Conservation (phyloP, 2,329 filamentous ascomycete genomes). For the Colletotrichum scovillei region DNA sequence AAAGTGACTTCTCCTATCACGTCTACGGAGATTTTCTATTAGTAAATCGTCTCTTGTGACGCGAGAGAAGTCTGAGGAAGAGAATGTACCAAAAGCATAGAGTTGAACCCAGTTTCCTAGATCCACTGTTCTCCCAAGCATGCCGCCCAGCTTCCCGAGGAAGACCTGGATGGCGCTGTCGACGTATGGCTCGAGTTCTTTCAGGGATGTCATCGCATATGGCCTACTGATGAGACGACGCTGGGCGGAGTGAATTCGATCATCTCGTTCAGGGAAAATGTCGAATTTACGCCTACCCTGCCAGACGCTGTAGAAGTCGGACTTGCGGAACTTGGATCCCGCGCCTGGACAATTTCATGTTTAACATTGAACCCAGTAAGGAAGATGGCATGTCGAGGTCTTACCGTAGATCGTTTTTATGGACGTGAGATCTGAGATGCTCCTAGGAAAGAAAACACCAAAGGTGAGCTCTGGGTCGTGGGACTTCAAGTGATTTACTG, state of each 20-base stretch:
- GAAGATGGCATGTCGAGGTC: not conserved
- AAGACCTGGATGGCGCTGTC: constrained; percentile 11
- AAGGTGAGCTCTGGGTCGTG: not conserved
- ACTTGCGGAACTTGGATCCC: constrained; percentile 24
- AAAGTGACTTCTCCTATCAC: constrained; percentile 21
- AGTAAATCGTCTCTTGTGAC: not conserved
- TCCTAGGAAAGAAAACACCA: not conserved
- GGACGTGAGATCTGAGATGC: constrained; percentile 9
- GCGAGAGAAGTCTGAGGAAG: no score
- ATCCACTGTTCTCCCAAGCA: constrained; percentile 9
- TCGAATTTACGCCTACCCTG: constrained; percentile 21
- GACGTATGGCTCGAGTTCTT: constrained; percentile 19
- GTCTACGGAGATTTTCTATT: not conserved
- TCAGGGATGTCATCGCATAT: constrained; percentile 17
- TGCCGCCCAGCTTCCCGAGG: constrained; percentile 7
- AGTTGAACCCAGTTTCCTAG: constrained; percentile 26
- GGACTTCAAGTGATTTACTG: not conserved
- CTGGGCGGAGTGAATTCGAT: constrained; percentile 8
- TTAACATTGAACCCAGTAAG: not conserved
- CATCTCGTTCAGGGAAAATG: constrained; percentile 17
- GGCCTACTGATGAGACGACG: constrained; percentile 12
- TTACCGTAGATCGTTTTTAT: constrained; percentile 21
- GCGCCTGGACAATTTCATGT: not conserved
- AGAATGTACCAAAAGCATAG: constrained; percentile 12
- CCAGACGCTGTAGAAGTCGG: constrained; percentile 20